These are phyloP conservation scores for Septoria petroselini DNA, from an alignment of 2,329 filamentous ascomycete species.

Conservation along the genomic window DNA sequence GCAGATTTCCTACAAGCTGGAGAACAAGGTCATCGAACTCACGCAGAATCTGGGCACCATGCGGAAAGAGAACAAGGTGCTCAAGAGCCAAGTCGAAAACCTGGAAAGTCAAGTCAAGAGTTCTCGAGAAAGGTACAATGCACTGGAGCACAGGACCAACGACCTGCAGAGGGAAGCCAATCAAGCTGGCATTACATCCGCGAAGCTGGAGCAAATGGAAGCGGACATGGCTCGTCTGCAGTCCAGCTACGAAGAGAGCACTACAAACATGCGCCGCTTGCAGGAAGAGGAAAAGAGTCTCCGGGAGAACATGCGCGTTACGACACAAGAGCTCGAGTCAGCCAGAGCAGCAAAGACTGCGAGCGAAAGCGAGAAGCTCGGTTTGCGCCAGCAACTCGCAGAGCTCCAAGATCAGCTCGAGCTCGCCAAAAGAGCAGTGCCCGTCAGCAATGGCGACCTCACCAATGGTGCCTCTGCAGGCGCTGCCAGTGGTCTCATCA, in stretches of 20 bases:
- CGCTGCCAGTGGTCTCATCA: conserved; percentile 77
- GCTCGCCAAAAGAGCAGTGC: conserved; percentile 72
- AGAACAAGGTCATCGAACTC: conserved; percentile 98
- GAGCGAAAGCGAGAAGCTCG: conserved; percentile 80
- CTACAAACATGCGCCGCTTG: conserved; percentile 83
- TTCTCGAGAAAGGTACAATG: conserved; percentile 89
- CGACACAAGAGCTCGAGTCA: conserved; percentile 76
- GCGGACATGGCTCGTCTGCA: conserved; percentile 93
- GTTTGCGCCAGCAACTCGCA: conserved; percentile 79
- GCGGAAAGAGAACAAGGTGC: conserved; percentile 89
- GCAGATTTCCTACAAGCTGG: conserved; percentile 98
- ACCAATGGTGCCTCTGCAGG: conserved; percentile 55
- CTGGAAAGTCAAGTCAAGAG: conserved; percentile 96
- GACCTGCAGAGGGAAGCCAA: conserved; percentile 96
- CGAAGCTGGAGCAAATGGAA: conserved; percentile 85
- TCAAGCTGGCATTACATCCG: conserved; percentile 92
- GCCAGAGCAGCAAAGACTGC: conserved; percentile 71
- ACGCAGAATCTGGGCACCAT: conserved; percentile 89
- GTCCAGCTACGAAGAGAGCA: conserved; percentile 83
- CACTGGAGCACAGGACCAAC: conserved; percentile 83
- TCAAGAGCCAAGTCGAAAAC: conserved; percentile 85
- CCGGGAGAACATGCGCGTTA: conserved; percentile 74
- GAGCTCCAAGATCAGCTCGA: conserved; percentile 93
- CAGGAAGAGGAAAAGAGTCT: conserved; percentile 90
- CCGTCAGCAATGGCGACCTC: conserved; percentile 63